Evolutionary conservation across 495 filamentous ascomycete species (phyloP), one percentile per base, ranked within the genome.

Genomic region (Penicillium desertorum): DNA sequence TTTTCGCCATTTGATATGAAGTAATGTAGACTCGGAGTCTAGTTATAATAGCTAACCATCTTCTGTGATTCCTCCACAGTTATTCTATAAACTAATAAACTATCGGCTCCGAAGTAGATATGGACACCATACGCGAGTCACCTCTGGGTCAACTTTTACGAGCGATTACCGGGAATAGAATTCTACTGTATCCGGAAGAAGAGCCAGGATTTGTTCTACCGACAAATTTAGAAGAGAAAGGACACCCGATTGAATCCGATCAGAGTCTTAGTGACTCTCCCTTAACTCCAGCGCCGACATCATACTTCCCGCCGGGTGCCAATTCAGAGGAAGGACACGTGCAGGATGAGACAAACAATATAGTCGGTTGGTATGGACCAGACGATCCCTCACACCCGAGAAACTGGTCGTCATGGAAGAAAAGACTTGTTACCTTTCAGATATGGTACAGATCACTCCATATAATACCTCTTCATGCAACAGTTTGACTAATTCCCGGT

Each of bases 131-230:
- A 5, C 44, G 44, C 44, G 44, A 45, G 11, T 22, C 44, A 23
- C 20, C 44, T 14, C 5, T 45, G 0, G 44, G 44, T 11, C 43
- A 45, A 6, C 22, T 45, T 7, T 12, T 45, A 23, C 20, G 44
- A 25, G 20, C 9, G 16, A 14, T 45, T 14, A 45, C 43, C 5
- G 12, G 22, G 6, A 45, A 27, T 14, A 22, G 22, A 14, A 25
- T 45, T 45, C 23, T 45, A 23, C 20, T 45, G 12, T 25, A 45
- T 23, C 43, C 43, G n/a, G 43, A 45, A 14, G 43, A 45, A 23
- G 16, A 45, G 12, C 43, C 43, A 1, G 5, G 22, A 6, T 45
- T 45, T 45, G 22, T 14, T 36, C 1, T 12, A 36, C 5, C 14
- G 34, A 7, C 27, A 5, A 36, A 36, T 4, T 3, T 19, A 2